A percentile compares a stretch with the other conserved stretches of the same genome.
Conservation (phyloP, 208 protist species). For the Acanthamoeba castellanii region DNA sequence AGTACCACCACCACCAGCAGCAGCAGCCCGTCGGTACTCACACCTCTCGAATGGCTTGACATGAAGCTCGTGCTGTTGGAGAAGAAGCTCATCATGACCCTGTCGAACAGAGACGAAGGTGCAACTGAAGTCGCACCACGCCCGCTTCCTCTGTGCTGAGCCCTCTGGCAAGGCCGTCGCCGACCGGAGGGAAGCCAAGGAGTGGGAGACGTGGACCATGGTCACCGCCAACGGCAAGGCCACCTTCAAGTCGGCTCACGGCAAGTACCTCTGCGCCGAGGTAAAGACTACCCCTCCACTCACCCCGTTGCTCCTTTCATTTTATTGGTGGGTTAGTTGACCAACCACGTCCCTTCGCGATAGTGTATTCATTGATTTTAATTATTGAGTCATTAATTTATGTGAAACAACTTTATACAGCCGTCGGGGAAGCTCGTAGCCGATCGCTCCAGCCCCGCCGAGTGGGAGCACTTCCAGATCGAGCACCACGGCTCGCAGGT, state of each 20-base stretch:
- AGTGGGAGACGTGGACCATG: constrained; percentile 36
- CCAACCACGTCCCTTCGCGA: too few relatives aligned
- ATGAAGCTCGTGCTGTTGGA: too few relatives aligned
- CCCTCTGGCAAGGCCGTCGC: constrained; percentile 3
- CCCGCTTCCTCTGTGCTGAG: constrained; percentile 15
- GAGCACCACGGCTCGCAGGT: background rate
- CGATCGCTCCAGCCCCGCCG: background rate
- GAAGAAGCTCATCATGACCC: too few relatives aligned
- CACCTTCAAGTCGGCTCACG: constrained; percentile 4
- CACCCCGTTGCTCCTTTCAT: background rate
- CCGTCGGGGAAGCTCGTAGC: background rate
- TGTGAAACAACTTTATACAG: too few relatives aligned
- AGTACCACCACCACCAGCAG: too few relatives aligned
- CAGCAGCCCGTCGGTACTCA: too few relatives aligned
- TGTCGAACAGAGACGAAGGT: background rate
- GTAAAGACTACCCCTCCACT: background rate
- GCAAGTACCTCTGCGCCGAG: constrained; percentile 28
- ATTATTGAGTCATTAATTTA: too few relatives aligned
- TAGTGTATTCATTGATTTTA: too few relatives aligned
- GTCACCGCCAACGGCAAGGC: background rate
- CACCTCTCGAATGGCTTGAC: too few relatives aligned
- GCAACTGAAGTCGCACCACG: constrained; percentile 15
- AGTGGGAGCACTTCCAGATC: background rate
- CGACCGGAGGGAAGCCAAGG: background rate
- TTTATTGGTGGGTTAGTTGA: background rate